These are phyloP conservation scores for Lactifluus rugatus DNA, from an alignment of 768 basidiomycete species.

Conservation along the genomic window DNA sequence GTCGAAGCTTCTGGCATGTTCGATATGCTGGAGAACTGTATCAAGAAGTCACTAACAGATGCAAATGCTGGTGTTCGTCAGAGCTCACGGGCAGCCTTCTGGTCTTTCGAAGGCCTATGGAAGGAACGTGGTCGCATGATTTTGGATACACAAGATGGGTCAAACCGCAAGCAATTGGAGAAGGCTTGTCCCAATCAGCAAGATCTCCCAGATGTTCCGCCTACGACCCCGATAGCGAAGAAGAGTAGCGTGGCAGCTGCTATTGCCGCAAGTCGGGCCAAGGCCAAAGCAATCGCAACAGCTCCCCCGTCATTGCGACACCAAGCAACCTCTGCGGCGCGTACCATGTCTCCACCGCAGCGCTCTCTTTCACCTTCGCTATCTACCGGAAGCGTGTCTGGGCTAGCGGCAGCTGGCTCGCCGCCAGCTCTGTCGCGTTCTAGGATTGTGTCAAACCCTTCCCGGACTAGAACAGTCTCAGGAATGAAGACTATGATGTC, in stretches of 20 bases:
- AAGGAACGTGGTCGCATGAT: slow-evolving; percentile 54
- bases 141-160: slow-evolving; percentile 55
- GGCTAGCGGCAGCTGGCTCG: slow-evolving; percentile 21
- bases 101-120: slow-evolving; percentile 75
- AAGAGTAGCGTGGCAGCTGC: slow-evolving; percentile 79
- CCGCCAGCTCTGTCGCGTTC: slow-evolving; percentile 18
- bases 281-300: slow-evolving; percentile 73
- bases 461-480: slow-evolving; percentile 18
- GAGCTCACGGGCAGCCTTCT: slow-evolving; percentile 60
- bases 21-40: slow-evolving; percentile 61
- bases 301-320: slow-evolving; percentile 74
- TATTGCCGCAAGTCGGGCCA: slow-evolving; percentile 79
- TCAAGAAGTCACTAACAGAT: slow-evolving; percentile 70
- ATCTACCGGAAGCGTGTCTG: slow-evolving; percentile 23
- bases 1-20: slow-evolving; percentile 64
- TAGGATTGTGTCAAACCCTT: slow-evolving; percentile 17
- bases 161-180: slow-evolving; percentile 73
- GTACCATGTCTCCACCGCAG: slow-evolving; percentile 37
- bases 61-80: slow-evolving; percentile 74
- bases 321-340: slow-evolving; percentile 68
- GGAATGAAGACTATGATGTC: neutral
- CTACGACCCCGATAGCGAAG: slow-evolving; percentile 47
- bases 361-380: slow-evolving; percentile 32
- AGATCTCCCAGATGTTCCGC: slow-evolving; percentile 27
- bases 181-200: slow-evolving; percentile 66